Conservation (phyloP, 805 yeast species). For the Candida parachauliodes region DNA sequence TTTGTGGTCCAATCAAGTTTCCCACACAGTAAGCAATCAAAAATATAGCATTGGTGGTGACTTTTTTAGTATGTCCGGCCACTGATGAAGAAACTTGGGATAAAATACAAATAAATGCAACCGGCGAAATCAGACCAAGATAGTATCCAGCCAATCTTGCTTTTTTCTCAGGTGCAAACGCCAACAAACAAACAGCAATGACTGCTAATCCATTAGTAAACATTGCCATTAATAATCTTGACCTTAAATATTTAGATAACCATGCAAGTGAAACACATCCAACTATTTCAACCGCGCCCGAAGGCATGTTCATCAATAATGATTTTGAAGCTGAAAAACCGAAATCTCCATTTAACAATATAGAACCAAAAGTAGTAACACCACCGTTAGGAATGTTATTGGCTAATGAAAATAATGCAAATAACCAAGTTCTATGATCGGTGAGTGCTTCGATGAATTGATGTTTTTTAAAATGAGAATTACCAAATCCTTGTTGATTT, state of each 20-base stretch:
- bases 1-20: constrained; percentile 53
- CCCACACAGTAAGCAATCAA: constrained; percentile 53
- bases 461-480: constrained; percentile 30
- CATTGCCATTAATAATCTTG: constrained; percentile 25
- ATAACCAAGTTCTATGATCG: constrained; percentile 34
- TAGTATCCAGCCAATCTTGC: constrained; percentile 27
- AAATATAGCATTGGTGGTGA: constrained; percentile 41
- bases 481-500: constrained; percentile 43
- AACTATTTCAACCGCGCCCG: constrained; percentile 45
- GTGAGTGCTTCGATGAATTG: constrained; percentile 36
- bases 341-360: constrained; percentile 24
- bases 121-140: constrained; percentile 28
- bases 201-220: constrained; percentile 17
- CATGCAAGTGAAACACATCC: constrained; percentile 28
- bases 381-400: constrained; percentile 38
- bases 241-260: constrained; percentile 21
- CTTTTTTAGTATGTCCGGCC: constrained; percentile 58
- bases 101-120: constrained; percentile 25
- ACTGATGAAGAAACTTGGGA: constrained; percentile 44
- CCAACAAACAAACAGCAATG: constrained; percentile 36
- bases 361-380: constrained; percentile 32
- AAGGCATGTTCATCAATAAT: constrained; percentile 43
- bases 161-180: constrained; percentile 30
- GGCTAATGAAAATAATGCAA: constrained; percentile 22
- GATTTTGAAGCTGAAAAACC: constrained; percentile 28